These are phyloP conservation scores for Penicillium brasilianum DNA, from an alignment of 2,329 filamentous ascomycete species.

Conservation along the genomic window DNA sequence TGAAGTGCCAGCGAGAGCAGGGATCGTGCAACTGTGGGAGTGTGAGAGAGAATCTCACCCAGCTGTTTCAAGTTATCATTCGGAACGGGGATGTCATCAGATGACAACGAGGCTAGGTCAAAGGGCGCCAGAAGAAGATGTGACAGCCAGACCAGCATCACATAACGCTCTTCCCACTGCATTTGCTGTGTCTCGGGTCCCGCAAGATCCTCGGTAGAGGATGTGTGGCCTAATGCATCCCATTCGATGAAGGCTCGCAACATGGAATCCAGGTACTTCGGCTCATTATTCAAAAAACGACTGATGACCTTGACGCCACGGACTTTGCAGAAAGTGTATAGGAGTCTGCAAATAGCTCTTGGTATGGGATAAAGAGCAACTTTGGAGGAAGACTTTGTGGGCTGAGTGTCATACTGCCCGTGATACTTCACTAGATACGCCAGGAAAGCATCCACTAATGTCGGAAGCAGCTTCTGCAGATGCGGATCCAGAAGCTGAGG, in stretches of 20 bases:
- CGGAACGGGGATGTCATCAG: constrained; percentile 44
- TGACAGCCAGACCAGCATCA: constrained; percentile 85
- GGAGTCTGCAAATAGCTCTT: constrained; percentile 73
- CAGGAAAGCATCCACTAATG: constrained; percentile 76
- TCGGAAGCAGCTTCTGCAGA: constrained; percentile 74
- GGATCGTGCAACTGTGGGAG: constrained; percentile 73
- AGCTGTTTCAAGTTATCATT: constrained; percentile 39
- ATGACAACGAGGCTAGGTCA: constrained; percentile 83
- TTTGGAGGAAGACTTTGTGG: constrained; percentile 41
- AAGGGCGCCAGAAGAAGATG: constrained; percentile 86
- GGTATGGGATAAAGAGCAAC: constrained; percentile 58
- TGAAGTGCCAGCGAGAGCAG: constrained; percentile 72
- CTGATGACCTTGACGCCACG: constrained; percentile 91
- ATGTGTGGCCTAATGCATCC: constrained; percentile 34
- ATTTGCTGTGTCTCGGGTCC: constrained; percentile 48
- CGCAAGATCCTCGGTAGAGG: constrained; percentile 18
- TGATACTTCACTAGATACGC: constrained; percentile 60
- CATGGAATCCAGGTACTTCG: constrained; percentile 80
- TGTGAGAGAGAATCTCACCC: constrained; percentile 57
- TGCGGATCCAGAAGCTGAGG: constrained; percentile 90
- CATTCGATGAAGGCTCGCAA: constrained; percentile 73
- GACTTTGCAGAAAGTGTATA: constrained; percentile 94
- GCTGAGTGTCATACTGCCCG: constrained; percentile 45
- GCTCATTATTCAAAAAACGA: constrained; percentile 88
- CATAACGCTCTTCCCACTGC: constrained; percentile 87